Evolutionary conservation across 148 eudicot species (phyloP).

Genomic region (Talinum fruticosum): DNA sequence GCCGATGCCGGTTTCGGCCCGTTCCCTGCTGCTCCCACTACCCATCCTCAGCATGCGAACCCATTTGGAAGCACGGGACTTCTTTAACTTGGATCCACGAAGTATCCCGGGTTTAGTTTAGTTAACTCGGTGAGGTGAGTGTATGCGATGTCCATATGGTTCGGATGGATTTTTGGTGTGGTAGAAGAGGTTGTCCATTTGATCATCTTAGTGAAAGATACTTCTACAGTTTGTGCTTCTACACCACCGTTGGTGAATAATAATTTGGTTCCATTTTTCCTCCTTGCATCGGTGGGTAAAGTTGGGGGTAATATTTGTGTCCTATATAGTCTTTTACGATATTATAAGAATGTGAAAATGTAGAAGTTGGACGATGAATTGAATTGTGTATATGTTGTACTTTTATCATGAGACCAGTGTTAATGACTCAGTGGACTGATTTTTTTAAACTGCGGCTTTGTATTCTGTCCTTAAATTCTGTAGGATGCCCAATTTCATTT

Average conservation of each 20-base stretch:
- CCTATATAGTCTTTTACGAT: neutral
- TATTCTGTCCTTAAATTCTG: neutral
- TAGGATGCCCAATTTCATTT: neutral
- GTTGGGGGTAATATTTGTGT: neutral
- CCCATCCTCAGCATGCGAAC: slow-evolving; percentile 36
- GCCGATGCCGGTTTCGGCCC: slow-evolving; percentile 36
- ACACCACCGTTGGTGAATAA: slow-evolving; percentile 12
- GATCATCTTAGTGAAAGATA: neutral
- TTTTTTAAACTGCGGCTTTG: neutral
- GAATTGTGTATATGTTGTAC: slow-evolving; percentile 5
- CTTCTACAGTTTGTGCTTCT: neutral
- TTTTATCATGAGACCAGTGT: neutral
- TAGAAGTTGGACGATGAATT: neutral
- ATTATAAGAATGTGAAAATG: neutral
- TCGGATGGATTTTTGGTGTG: slow-evolving; percentile 8
- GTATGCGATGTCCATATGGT: slow-evolving; percentile 16
- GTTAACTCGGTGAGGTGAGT: slow-evolving; percentile 15
- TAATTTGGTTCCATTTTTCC: slow-evolving; percentile 7
- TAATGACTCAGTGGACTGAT: neutral
- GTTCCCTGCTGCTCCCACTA: slow-evolving; percentile 24
- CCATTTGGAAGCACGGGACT: slow-evolving; percentile 45
- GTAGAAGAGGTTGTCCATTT: slow-evolving; percentile 6
- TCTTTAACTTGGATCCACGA: slow-evolving; percentile 19
- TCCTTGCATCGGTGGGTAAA: neutral
- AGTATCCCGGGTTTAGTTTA: neutral